Base-by-base conservation (phyloP, 257 asterid species). In the Solanum virginianum region DNA sequence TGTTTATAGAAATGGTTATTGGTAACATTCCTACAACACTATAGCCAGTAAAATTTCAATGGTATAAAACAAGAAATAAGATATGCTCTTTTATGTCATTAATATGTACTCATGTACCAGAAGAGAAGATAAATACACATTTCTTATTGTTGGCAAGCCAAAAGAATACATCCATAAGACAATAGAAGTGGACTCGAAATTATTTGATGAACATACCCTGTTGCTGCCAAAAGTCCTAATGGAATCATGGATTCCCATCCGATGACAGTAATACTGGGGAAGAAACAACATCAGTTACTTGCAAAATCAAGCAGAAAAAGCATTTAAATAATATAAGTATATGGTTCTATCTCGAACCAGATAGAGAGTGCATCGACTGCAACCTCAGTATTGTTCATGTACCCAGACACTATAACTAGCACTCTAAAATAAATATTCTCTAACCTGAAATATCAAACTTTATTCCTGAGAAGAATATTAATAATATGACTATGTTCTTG, bases 171-270 rank as follows among this genome's bases (percentile, higher is more conserved):
- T 4, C 24, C 51, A 17, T 5, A 36, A 17, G 51, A 74, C 41
- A 47, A 17, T 47, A 47, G 59, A 74, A n/a, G 47, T 8, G 13
- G 39, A 74, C 13, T 47, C 59, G 7, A 32, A 68, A 74, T 15
- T 45, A 74, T 47, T 74, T 74, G 81, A 22, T 49, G 11, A 81
- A 20, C 90, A 41, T 90, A 92, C 94, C 95, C 95, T 22, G 94
- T 91, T 85, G 95, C 95, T 54, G 95, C 95, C 65, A 90, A 92
- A 87, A 92, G 86, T 41, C 95, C 95, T 77, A 92, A 86, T 13
- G 91, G 94, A 80, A 92, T 91, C 94, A 91, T 92, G 84, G 94
- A 91, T 75, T 91, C 93, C 95, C 94, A 92, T 12, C 91, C 94
- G 22, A 85, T 88, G 86, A 92, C 87, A 59, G 91, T 89, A 59